A percentile compares a stretch with the other conserved stretches of the same genome.
Conservation (phyloP, 1,139 yeast genomes). For the Debaryomycetaceae sp. region DNA sequence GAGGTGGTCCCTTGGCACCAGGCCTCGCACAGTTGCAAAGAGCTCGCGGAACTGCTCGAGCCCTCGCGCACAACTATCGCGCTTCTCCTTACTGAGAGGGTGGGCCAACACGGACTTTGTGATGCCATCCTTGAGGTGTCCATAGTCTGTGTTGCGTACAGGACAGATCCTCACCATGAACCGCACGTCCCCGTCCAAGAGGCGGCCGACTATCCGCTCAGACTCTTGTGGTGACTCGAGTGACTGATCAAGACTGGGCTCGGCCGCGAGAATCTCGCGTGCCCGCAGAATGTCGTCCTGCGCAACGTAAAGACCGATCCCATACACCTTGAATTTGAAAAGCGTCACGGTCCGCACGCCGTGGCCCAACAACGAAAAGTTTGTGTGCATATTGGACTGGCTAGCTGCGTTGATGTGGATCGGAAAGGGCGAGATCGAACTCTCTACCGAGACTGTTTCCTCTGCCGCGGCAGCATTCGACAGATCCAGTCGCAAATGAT, state of each 20-base stretch:
- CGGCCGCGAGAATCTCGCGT: constrained; percentile 25
- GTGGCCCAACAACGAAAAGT: constrained; percentile 52
- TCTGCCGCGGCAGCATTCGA: background rate
- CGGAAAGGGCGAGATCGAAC: constrained; percentile 44
- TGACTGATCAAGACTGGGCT: constrained; percentile 3
- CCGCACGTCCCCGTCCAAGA: constrained; percentile 51
- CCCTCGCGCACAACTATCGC: constrained; percentile 36
- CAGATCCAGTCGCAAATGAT: background rate
- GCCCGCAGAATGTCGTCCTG: constrained; percentile 41
- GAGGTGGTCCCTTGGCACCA: constrained; percentile 56
- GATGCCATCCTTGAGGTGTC: constrained; percentile 82
- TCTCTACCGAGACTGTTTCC: constrained; percentile 31
- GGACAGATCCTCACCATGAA: constrained; percentile 74
- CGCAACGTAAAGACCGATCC: constrained; percentile 69
- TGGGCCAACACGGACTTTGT: constrained; percentile 62
- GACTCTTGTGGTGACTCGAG: constrained; percentile 7
- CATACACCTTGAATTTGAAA: constrained; percentile 75
- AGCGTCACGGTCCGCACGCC: constrained; percentile 83
- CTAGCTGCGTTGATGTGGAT: constrained; percentile 12
- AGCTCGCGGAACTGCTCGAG: constrained; percentile 43
- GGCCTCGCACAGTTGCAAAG: constrained; percentile 40
- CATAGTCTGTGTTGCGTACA: constrained; percentile 78
- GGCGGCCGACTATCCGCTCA: constrained; percentile 27
- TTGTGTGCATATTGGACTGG: constrained; percentile 10
- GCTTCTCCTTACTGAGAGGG: constrained; percentile 28